Base-by-base conservation (phyloP, 2,329 filamentous ascomycete species). In the Hawksworthiomyces lignivorus region DNA sequence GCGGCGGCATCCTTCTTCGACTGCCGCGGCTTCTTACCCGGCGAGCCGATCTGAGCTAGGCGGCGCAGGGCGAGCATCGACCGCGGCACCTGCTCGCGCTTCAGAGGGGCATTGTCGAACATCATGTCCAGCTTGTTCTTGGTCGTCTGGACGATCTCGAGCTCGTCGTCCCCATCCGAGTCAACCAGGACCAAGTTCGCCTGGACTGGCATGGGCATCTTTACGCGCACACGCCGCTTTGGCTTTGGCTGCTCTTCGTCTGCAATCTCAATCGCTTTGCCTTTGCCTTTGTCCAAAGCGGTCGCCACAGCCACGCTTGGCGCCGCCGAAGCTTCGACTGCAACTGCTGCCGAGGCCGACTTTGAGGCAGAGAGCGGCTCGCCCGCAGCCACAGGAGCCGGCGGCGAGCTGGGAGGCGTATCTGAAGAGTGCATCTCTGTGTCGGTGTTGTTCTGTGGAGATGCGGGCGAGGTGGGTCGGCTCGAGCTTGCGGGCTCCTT, bases 401-500 rank as follows among this genome's bases (percentile, higher is more conserved):
- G 71, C 5, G 75, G 76, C 18, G 87, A 90, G 43, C 84, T 92
- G 3, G 84, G 85, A 2, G 84, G 84, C 1, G 83, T 87, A 21
- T 48, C 45, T 1, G 22, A 34, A 5, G 12, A 28, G 3, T 14
- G 27, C 22, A 19, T 27, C 12, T 75, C 74, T 14, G 64, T 63
- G 17, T 70, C 65, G 3, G 61, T 57, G 53, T 80, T 73, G 6
- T 73, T 72, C 18, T 51, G 53, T 4, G 73, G 72, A 4, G 72
- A 69, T 4, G 62, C 61, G 1, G 69, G 67, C 4, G 72, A 70
- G 4, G 64, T 60, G 4, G 69, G 67, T 22, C 69, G 64, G 49
- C 76, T 80, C 4, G 82, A 84, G 56, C 71, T 79, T 6, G 65
- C 52, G 11, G 64, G 61, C 41, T 68, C 65, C 36, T 39, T 50